Percentiles rank a stretch among this genome's conserved stretches.
These are phyloP conservation scores for Mucor plumbeus DNA, from an alignment of 371 early-diverging fungal genomes.

Conservation along the genomic window DNA sequence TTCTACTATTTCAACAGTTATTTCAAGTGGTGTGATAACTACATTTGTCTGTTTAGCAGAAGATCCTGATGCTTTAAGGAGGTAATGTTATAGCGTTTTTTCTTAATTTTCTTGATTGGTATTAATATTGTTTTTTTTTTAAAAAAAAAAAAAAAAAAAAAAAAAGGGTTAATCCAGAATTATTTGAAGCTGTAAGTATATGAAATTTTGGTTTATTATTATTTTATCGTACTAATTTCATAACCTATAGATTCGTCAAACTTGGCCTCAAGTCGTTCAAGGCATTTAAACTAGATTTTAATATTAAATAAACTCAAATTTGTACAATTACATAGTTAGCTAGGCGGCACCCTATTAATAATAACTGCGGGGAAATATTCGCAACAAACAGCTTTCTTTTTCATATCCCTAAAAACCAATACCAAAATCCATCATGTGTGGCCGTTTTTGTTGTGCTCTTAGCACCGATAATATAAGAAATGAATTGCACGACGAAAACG, in stretches of 20 bases:
- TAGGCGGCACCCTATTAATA: background rate
- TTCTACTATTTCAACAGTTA: constrained; percentile 68
- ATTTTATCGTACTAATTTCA: background rate
- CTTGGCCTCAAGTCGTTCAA: constrained; percentile 68
- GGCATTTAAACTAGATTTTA: constrained; percentile 25
- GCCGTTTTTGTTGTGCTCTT: constrained; percentile 40
- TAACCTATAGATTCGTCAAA: constrained; percentile 52
- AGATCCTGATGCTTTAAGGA: constrained; percentile 71
- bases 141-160: too few relatives aligned
- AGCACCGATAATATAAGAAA: constrained; percentile 40
- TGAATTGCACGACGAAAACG: constrained; percentile 39
- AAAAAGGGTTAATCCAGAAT: constrained; percentile 65
- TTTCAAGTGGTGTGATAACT: constrained; percentile 79
- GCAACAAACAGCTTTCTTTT: background rate
- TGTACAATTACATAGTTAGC: too few relatives aligned
- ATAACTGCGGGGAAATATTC: too few relatives aligned
- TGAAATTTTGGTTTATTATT: background rate
- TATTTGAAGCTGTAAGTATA: constrained; percentile 54
- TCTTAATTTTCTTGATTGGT: background rate
- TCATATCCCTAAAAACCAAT: background rate
- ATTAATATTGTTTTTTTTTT: background rate
- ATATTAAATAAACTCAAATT: background rate
- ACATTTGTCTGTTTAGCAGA: constrained; percentile 87
- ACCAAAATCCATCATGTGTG: constrained; percentile 40
- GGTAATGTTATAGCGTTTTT: constrained; percentile 24